Base-by-base conservation (phyloP, 2,329 filamentous ascomycete species). In the Calonectria multiphialidica region DNA sequence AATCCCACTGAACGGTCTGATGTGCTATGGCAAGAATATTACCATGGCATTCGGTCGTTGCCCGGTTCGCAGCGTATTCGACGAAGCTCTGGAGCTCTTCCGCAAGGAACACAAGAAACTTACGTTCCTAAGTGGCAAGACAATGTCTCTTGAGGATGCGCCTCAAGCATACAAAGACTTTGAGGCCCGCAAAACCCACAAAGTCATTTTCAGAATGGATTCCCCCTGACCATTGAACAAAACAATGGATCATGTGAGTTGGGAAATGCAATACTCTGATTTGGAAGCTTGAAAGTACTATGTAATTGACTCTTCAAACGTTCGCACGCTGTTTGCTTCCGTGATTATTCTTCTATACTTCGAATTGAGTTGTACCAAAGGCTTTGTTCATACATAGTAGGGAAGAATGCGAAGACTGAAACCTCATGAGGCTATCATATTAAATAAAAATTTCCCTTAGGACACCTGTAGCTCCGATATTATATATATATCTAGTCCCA, bases 21-120 rank as follows among this genome's bases (percentile, higher is more conserved):
- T 37, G 13, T 28, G 65, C 1, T 72, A 71, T 23, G 68, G 40
- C 16, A 72, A 72, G 18, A 72, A 71, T 10, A 37, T 71, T 10
- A 70, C 71, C 23, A 67, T 72, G 16, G 55, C 63, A 30, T 70
- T 55, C 47, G 71, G 71, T 7, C 55, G 67, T 1, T 72, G 71
- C 6, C 71, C 71, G 37, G 67, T 72, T 3, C 55, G 71, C 2
- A 57, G 71, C 21, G 66, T 70, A 2, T 72, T 70, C 44, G 55
- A 72, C 7, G 70, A 72, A 42, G 70, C 70, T 4, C 61, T 72
- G 3, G 67, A 50, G 10, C n/a, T 62, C 12, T 44, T 72, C 40
- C 50, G 50, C 15, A 23, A 70, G 28, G 67, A 70, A 8, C 66
- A 72, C 2, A 55, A 63, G 3, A 70, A 70, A 45, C 13, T 72